Percentiles rank a stretch among this genome's conserved stretches.
Evolutionary conservation across 1,284 basidiomycete genomes (phyloP).

Genomic region (Rhodotorula sp.): DNA sequence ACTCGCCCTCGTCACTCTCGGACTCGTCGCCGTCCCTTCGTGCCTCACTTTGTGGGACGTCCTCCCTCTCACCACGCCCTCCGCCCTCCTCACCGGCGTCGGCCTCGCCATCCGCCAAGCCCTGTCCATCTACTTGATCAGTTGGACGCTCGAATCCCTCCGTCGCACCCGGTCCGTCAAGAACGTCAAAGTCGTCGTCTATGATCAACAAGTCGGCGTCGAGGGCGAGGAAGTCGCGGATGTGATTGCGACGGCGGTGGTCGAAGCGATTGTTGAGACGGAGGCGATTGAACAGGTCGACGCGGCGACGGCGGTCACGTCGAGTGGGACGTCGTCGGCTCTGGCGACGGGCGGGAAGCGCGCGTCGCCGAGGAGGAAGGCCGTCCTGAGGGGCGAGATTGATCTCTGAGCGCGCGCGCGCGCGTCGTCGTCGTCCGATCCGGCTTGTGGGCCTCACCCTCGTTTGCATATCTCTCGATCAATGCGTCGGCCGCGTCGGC

Average conservation of each 20-base stretch:
- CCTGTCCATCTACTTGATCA: background rate
- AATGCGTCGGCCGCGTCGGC: no score
- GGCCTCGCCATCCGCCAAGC: slow-evolving; percentile 18
- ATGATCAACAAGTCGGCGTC: background rate
- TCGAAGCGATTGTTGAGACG: background rate
- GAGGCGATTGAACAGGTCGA: slow-evolving; percentile 5
- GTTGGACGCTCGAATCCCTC: slow-evolving; percentile 11
- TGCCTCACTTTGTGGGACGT: slow-evolving; percentile 37
- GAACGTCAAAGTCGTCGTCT: background rate
- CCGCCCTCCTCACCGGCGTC: slow-evolving; percentile 21
- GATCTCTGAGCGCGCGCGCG: background rate
- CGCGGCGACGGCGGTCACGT: background rate
- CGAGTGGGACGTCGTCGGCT: background rate
- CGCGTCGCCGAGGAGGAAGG: slow-evolving; percentile 5
- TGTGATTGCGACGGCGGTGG: slow-evolving; percentile 2
- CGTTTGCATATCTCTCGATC: no score
- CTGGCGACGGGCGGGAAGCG: background rate
- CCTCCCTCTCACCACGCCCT: slow-evolving; percentile 31
- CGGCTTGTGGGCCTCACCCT: no score
- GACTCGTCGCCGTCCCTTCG: slow-evolving; percentile 22
- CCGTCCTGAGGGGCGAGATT: slow-evolving; percentile 3
- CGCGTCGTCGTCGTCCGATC: no score
- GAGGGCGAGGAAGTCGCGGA: background rate
- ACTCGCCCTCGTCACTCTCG: slow-evolving; percentile 12
- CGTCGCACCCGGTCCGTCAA: background rate